Evolutionary conservation across 2,329 filamentous ascomycete genomes (phyloP).

Genomic region (Clonostachys chloroleuca): DNA sequence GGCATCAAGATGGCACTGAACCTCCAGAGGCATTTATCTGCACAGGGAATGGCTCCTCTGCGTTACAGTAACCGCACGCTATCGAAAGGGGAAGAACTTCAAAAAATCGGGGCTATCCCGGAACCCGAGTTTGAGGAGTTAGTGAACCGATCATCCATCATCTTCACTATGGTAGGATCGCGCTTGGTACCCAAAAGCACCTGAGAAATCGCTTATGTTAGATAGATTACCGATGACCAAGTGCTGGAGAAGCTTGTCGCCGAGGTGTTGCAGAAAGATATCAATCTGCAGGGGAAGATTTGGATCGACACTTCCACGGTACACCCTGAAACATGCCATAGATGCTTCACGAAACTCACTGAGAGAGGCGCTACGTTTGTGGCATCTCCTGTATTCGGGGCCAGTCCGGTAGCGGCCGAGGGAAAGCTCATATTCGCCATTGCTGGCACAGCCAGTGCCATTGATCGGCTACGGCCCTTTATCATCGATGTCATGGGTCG

Average conservation of each 20-base stretch:
- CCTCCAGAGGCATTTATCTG: conserved; percentile 33
- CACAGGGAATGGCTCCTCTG: conserved; percentile 14
- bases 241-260: too few species aligned
- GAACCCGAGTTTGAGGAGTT: conserved; percentile 25
- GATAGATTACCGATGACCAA: neutral
- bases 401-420: conserved; percentile 38
- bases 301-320: conserved; percentile 47
- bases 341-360: conserved; percentile 16
- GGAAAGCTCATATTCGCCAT: conserved; percentile 40
- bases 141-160: conserved; percentile 26
- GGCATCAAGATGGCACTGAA: conserved; percentile 43
- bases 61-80: conserved; percentile 40
- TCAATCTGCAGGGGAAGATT: conserved; percentile 24
- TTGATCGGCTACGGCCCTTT: conserved; percentile 27
- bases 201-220: too few species aligned
- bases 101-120: conserved; percentile 16
- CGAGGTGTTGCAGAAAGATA: neutral
- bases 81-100: conserved; percentile 29
- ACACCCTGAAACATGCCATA: conserved; percentile 33
- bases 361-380: conserved; percentile 27
- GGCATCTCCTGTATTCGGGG: conserved; percentile 44
- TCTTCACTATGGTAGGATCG: conserved; percentile 30
- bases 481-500: conserved; percentile 35
- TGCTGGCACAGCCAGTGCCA: conserved; percentile 29
- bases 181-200: neutral